Evolutionary conservation across 2,329 filamentous ascomycete genomes (phyloP).

Genomic region (Penicillium sp.): DNA sequence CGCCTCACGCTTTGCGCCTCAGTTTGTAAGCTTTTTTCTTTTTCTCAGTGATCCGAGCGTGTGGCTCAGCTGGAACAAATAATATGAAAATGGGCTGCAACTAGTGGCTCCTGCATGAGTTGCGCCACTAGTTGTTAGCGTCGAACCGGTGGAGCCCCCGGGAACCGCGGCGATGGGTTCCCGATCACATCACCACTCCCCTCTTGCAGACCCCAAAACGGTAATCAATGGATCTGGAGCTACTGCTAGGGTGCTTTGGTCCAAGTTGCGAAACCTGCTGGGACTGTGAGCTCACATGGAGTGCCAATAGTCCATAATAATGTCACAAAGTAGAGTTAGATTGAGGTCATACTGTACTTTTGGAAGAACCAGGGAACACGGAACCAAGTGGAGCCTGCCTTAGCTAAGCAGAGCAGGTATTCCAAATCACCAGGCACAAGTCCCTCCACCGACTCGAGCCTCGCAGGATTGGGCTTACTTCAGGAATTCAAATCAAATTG

Average conservation of each 20-base stretch:
- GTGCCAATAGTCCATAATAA: no score
- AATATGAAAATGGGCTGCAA: neutral
- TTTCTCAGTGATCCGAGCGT: constrained; percentile 15
- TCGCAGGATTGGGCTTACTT: constrained; percentile 13
- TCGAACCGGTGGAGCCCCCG: constrained; percentile 2
- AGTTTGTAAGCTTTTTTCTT: neutral
- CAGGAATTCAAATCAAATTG: constrained; percentile 23
- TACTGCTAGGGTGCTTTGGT: neutral
- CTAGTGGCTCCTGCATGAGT: constrained; percentile 6
- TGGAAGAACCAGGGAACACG: neutral
- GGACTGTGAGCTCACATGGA: neutral
- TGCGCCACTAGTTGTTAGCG: constrained; percentile 18
- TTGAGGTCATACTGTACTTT: neutral
- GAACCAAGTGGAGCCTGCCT: constrained; percentile 4
- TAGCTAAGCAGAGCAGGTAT: constrained; percentile 24
- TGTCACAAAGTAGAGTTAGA: neutral
- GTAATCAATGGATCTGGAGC: neutral
- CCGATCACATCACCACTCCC: constrained; percentile 9
- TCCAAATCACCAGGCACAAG: constrained; percentile 16
- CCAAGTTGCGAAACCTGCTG: neutral
- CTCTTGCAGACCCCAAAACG: no score
- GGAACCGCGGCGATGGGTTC: constrained; percentile 13
- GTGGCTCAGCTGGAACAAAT: constrained; percentile 23
- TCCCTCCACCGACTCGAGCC: constrained; percentile 10
- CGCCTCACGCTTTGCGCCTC: neutral